Conservation (phyloP, 2,329 filamentous ascomycete genomes). For the Calonectria crousiana region DNA sequence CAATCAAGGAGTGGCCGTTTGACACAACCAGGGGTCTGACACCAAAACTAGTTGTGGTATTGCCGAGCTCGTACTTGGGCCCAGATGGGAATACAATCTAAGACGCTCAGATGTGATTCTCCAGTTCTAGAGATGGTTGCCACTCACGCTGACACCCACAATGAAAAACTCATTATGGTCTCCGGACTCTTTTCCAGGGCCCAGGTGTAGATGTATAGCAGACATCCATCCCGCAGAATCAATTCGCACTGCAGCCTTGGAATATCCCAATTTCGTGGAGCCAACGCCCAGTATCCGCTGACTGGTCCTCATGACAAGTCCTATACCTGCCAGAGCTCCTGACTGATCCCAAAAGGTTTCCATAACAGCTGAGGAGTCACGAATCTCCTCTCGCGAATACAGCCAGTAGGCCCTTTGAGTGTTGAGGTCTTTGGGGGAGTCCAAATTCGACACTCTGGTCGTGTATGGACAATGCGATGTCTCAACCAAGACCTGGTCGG, state of each 20-base stretch:
- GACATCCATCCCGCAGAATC: slow-evolving; percentile 2
- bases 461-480: not conserved
- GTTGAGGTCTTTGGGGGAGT: not conserved
- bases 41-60: not conserved
- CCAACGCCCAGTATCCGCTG: slow-evolving; percentile 8
- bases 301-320: not conserved
- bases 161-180: not conserved
- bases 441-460: not conserved
- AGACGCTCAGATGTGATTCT: not conserved
- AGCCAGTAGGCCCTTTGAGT: not conserved
- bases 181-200: too few species aligned
- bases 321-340: not conserved
- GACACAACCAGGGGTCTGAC: not conserved
- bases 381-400: slow-evolving; percentile 1
- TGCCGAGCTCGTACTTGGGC: not conserved
- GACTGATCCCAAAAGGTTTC: slow-evolving; percentile 11
- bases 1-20: not conserved
- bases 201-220: not conserved
- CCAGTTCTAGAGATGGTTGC: not conserved
- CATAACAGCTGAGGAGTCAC: not conserved
- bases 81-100: not conserved
- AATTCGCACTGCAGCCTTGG: not conserved
- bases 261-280: not conserved
- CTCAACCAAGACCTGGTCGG: not conserved
- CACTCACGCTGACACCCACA: not conserved